Conservation (phyloP, 805 yeast species). For the Candida incommunis region DNA sequence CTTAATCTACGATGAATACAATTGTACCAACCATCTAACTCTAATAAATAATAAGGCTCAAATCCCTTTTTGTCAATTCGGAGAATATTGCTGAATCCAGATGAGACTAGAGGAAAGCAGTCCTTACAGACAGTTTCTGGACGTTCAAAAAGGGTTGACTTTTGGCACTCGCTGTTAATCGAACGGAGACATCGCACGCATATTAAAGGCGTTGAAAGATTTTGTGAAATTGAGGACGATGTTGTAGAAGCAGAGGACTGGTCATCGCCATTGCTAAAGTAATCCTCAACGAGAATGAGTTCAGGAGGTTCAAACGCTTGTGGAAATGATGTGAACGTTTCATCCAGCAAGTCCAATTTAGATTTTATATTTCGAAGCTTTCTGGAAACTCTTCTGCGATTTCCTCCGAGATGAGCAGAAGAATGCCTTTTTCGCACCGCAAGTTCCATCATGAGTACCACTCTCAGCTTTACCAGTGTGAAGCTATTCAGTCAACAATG, state of each 20-base stretch:
- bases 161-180: not conserved
- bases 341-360: constrained; percentile 26
- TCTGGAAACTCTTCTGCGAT: not conserved
- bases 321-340: constrained; percentile 24
- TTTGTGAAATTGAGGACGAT: not conserved
- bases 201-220: not conserved
- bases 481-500: no score
- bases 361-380: constrained; percentile 14
- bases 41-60: not conserved
- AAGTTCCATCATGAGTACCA: no score
- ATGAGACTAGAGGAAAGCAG: not conserved
- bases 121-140: not conserved
- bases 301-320: constrained; percentile 9
- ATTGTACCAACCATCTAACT: not conserved
- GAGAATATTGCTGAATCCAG: not conserved
- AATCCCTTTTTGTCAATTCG: not conserved
- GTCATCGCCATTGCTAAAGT: constrained; percentile 11
- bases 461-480: no score
- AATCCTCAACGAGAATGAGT: constrained; percentile 14
- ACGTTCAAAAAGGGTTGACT: not conserved
- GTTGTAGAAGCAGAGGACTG: no score
- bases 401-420: not conserved
- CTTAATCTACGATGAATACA: not conserved
- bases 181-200: not conserved
- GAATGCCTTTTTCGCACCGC: not conserved